These are phyloP conservation scores for Suhomyces tanzawaensis DNA, from an alignment of 805 yeast genomes.

Conservation along the genomic window DNA sequence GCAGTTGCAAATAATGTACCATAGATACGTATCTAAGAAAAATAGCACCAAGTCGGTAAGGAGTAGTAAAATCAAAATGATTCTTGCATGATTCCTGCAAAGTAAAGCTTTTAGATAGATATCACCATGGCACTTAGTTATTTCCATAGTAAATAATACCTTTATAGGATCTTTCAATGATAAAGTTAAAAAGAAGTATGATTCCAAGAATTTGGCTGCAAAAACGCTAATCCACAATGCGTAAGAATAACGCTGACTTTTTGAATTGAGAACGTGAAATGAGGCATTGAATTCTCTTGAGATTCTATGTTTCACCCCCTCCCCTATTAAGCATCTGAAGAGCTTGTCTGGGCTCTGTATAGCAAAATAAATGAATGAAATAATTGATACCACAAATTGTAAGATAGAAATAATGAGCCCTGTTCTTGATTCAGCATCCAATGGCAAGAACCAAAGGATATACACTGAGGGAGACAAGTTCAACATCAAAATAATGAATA, in stretches of 20 bases:
- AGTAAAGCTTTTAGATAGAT: conserved; percentile 19
- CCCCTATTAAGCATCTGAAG: conserved; percentile 12
- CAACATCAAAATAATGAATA: conserved; percentile 15
- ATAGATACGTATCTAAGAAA: conserved; percentile 39
- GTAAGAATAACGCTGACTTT: conserved; percentile 24
- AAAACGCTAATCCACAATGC: conserved; percentile 32
- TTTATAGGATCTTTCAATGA: conserved; percentile 35
- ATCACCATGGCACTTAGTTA: conserved; percentile 29
- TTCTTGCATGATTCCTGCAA: conserved; percentile 28
- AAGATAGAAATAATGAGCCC: conserved; percentile 23
- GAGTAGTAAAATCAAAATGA: conserved; percentile 23
- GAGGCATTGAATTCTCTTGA: conserved; percentile 17
- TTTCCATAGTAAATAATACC: conserved; percentile 25
- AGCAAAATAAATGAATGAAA: conserved; percentile 29
- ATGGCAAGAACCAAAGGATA: conserved; percentile 24
- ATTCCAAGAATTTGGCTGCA: conserved; percentile 33
- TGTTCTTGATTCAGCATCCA: conserved; percentile 20
- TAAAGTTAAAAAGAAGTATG: conserved; percentile 35
- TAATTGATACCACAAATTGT: conserved; percentile 28
- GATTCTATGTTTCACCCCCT: conserved; percentile 9
- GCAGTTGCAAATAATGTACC: conserved; percentile 39
- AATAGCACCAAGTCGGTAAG: conserved; percentile 32
- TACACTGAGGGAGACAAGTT: conserved; percentile 31
- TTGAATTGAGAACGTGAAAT: conserved; percentile 23
- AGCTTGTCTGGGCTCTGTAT: conserved; percentile 24